These are phyloP conservation scores for Phellinidium pouzarii DNA, from an alignment of 1,284 basidiomycete genomes.

Conservation along the genomic window DNA sequence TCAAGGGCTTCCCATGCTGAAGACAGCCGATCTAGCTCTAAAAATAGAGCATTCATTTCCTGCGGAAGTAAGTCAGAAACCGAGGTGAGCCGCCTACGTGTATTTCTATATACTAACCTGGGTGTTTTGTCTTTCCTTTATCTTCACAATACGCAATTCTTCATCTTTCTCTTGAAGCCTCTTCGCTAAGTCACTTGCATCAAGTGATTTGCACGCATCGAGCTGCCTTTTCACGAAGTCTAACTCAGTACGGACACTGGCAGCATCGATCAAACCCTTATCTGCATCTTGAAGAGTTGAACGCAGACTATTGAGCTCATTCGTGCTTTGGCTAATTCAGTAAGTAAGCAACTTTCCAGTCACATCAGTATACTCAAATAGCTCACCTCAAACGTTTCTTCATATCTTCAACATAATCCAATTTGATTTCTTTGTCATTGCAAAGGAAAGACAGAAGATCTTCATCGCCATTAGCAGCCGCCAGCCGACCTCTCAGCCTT, in stretches of 20 bases:
- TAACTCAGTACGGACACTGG: constrained; percentile 4
- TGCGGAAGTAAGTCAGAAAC: constrained; percentile 2
- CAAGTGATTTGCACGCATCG: constrained; percentile 45
- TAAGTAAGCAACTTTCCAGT: neutral
- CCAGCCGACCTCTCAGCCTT: constrained; percentile 71
- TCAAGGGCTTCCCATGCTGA: constrained; percentile 86
- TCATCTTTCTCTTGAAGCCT: constrained; percentile 45
- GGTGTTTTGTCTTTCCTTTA: constrained; percentile 47
- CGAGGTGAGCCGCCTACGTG: neutral
- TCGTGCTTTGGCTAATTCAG: constrained; percentile 1
- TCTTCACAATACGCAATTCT: constrained; percentile 50
- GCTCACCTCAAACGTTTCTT: constrained; percentile 55
- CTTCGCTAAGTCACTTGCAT: constrained; percentile 1
- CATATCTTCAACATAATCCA: constrained; percentile 58
- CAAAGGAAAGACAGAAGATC: constrained; percentile 70
- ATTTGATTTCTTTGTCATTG: constrained; percentile 48
- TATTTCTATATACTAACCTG: constrained; percentile 34
- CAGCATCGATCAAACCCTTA: neutral
- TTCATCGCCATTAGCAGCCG: constrained; percentile 65
- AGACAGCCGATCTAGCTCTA: constrained; percentile 84
- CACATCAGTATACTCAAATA: constrained; percentile 29
- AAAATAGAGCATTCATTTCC: constrained; percentile 57
- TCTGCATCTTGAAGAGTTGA: constrained; percentile 8
- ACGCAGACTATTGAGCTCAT: constrained; percentile 9
- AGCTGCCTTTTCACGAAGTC: constrained; percentile 28